phyloP scores from a whole-genome alignment of 257 asterid species.

The Ligustrum vulgare region DNA sequence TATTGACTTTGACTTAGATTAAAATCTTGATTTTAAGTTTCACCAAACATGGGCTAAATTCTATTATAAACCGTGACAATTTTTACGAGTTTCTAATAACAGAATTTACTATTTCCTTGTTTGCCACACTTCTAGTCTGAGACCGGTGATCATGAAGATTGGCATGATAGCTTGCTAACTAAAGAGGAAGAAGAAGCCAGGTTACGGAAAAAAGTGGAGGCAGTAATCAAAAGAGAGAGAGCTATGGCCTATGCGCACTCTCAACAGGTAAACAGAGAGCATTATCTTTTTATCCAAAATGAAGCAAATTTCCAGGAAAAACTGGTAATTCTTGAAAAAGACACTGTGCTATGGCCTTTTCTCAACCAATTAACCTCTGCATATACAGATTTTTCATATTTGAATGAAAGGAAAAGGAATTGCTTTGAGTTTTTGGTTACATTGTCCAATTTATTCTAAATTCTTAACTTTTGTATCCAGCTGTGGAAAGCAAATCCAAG shows the following conservation, averaged over 20 bases:
- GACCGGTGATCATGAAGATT: conserved; percentile 58
- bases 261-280: conserved; percentile 53
- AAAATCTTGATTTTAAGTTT: too few species aligned
- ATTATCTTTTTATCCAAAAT: background rate
- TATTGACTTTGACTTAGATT: too few species aligned
- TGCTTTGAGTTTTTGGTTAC: too few species aligned
- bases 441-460: too few species aligned
- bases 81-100: too few species aligned
- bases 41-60: too few species aligned
- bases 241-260: conserved; percentile 94
- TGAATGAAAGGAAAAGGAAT: background rate
- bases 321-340: background rate
- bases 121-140: conserved; percentile 46
- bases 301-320: background rate
- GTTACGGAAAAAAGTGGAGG: conserved; percentile 71
- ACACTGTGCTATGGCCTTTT: background rate
- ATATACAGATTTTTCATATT: too few species aligned
- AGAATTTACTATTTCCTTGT: too few species aligned
- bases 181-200: conserved; percentile 81
- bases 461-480: conserved; percentile 30
- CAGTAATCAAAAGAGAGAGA: conserved; percentile 85
- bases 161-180: conserved; percentile 85
- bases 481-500: conserved; percentile 64
- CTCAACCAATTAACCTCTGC: background rate
- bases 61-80: too few species aligned